Conservation (phyloP, 371 early-diverging fungal genomes). For the Mortierella sp. region DNA sequence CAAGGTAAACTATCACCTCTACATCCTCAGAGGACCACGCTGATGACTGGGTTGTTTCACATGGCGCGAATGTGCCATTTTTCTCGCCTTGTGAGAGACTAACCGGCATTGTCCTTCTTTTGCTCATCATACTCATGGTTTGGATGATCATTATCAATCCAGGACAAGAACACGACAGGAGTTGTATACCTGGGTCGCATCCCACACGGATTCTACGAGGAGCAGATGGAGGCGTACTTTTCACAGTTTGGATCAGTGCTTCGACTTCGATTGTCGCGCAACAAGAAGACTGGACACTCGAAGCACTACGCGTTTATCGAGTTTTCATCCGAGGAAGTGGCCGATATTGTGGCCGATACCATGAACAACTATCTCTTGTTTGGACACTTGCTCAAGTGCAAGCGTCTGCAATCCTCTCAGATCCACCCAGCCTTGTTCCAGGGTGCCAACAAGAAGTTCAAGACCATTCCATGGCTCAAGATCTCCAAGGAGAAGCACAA, state of each 20-base stretch:
- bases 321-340: conserved; percentile 82
- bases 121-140: no score
- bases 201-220: conserved; percentile 96
- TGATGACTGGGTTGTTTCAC: no score
- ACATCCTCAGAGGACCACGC: no score
- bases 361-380: conserved; percentile 96
- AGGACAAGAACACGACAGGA: conserved; percentile 61
- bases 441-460: conserved; percentile 71
- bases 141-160: conserved; percentile 28
- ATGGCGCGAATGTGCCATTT: no score
- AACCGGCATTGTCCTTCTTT: no score
- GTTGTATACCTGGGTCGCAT: conserved; percentile 91
- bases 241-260: conserved; percentile 89
- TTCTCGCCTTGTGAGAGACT: no score
- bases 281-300: conserved; percentile 88
- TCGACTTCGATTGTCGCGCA: conserved; percentile 85
- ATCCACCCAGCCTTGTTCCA: conserved; percentile 79
- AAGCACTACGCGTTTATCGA: conserved; percentile 95
- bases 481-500: conserved; percentile 67
- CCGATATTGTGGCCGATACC: conserved; percentile 91
- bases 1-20: no score
- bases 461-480: conserved; percentile 65
- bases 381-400: conserved; percentile 85
- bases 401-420: conserved; percentile 59
- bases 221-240: conserved; percentile 90